These are phyloP conservation scores for Fusarium nelsonii DNA, from an alignment of 2,329 filamentous ascomycete genomes.

Conservation along the genomic window DNA sequence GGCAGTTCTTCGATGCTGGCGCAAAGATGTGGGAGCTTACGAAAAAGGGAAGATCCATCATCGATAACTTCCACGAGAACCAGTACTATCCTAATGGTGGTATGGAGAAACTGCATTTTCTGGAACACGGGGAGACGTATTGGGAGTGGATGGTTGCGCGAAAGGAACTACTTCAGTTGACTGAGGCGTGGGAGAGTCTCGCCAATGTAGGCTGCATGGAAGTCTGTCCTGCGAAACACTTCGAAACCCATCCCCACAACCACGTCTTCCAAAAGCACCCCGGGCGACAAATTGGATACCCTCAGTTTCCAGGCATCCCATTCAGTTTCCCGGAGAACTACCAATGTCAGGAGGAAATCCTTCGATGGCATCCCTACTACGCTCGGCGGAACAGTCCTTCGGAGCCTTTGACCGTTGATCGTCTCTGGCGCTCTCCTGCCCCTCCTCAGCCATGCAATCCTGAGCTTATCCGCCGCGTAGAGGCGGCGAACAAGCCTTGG, in stretches of 20 bases:
- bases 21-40: constrained; percentile 7
- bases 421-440: constrained; percentile 5
- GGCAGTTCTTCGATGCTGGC: constrained; percentile 25
- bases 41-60: not conserved
- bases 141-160: not conserved
- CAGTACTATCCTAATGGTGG: fast-evolving
- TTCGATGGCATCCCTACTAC: constrained; percentile 19
- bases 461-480: not conserved
- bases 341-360: constrained; percentile 1
- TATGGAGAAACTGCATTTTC: not conserved
- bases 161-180: not conserved
- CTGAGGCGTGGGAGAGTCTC: constrained; percentile 19
- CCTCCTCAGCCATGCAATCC: not conserved
- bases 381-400: too few species aligned
- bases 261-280: not conserved
- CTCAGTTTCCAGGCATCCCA: not conserved
- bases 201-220: constrained; percentile 26
- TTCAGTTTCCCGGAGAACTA: constrained; percentile 2
- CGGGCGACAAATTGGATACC: not conserved
- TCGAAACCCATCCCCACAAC: constrained; percentile 4
- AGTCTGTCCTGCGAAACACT: constrained; percentile 10
- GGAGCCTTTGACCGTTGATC: not conserved
- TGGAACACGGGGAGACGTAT: constrained; percentile 8
- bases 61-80: not conserved
- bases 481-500: not conserved